phyloP scores from a whole-genome alignment of 768 basidiomycete species.

The Mycena rebaudengoi region DNA sequence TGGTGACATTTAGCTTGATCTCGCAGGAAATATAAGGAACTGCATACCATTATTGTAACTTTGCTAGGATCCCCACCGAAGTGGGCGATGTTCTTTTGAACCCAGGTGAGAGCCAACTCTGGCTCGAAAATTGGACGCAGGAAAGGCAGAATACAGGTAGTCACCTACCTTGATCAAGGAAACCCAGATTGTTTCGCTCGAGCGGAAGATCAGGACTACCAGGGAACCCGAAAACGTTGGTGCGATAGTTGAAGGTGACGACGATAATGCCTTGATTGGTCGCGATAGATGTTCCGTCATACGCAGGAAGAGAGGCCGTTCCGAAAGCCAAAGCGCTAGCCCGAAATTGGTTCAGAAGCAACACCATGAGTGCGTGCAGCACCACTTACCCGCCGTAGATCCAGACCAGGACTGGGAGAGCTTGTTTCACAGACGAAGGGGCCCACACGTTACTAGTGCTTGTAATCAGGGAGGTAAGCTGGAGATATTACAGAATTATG shows the following conservation, averaged over 20 bases:
- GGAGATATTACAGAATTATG: no score
- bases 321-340: neutral
- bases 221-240: conserved; percentile 20
- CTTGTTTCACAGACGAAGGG: neutral
- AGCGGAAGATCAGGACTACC: neutral
- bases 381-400: conserved; percentile 13
- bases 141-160: no score
- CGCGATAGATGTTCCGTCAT: neutral
- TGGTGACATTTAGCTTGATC: neutral
- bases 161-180: neutral
- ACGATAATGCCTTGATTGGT: neutral
- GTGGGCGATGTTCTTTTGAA: conserved; percentile 51
- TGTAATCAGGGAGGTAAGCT: no score
- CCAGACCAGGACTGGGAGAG: conserved; percentile 13
- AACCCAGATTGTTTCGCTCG: neutral
- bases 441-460: conserved; percentile 10
- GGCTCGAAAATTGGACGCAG: no score
- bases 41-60: conserved; percentile 34
- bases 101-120: conserved; percentile 38
- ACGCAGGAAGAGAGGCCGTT: neutral
- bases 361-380: no score
- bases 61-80: conserved; percentile 53
- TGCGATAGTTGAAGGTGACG: neutral
- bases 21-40: neutral
- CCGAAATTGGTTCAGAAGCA: neutral